phyloP scores from a whole-genome alignment of 2,329 filamentous ascomycete species.

The Fonsecaea monophora region DNA sequence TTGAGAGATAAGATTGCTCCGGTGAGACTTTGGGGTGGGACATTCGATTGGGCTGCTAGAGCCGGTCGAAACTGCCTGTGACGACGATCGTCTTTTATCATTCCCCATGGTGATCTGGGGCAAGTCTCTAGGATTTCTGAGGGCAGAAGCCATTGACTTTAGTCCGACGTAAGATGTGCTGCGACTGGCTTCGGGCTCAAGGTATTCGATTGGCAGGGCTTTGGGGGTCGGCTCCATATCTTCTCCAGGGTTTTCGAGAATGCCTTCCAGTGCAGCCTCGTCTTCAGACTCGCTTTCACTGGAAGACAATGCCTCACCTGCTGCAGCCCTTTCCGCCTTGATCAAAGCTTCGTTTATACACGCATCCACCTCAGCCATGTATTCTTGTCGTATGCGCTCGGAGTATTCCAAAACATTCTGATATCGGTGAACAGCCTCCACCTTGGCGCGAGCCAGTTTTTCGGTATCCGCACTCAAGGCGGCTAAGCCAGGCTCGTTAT shows the following conservation, averaged over 20 bases:
- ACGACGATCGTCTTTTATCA: conserved; percentile 61
- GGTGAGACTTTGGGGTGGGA: conserved; percentile 86
- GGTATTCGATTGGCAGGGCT: neutral
- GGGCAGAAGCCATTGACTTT: conserved; percentile 62
- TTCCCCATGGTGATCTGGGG: conserved; percentile 51
- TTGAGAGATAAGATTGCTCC: conserved; percentile 65
- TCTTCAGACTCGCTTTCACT: conserved; percentile 52
- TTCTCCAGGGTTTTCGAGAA: conserved; percentile 28
- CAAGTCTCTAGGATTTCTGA: conserved; percentile 61
- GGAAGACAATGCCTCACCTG: conserved; percentile 74
- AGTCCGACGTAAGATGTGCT: conserved; percentile 34
- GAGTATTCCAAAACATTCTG: conserved; percentile 93
- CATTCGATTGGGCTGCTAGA: conserved; percentile 92
- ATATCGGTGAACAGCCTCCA: conserved; percentile 90
- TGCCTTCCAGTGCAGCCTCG: conserved; percentile 34
- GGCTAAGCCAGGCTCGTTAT: conserved; percentile 90
- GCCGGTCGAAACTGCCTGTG: conserved; percentile 75
- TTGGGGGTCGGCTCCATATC: conserved; percentile 28
- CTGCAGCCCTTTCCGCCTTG: conserved; percentile 86
- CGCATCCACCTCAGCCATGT: conserved; percentile 89
- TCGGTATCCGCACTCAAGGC: conserved; percentile 90
- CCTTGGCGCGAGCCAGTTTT: conserved; percentile 80
- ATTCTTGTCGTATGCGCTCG: conserved; percentile 92
- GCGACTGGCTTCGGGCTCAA: conserved; percentile 31
- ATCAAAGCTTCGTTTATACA: conserved; percentile 91